A percentile compares a stretch with the other conserved stretches of the same genome.
Conservation (phyloP, 2,329 filamentous ascomycete genomes). For the Chaetomiaceae sp. region DNA sequence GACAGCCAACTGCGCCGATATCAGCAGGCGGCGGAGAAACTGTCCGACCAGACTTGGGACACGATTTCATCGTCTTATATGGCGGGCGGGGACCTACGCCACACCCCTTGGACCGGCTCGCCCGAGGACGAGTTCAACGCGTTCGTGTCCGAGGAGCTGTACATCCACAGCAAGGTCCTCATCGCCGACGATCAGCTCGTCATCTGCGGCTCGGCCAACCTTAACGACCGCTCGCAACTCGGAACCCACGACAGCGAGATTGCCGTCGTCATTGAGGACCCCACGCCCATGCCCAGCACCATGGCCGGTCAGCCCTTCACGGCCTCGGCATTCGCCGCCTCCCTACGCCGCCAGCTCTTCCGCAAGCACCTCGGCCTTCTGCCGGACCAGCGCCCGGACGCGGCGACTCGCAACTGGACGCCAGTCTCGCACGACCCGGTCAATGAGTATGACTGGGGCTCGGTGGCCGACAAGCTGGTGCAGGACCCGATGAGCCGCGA, state of each 20-base stretch:
- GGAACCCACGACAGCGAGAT: constrained; percentile 83
- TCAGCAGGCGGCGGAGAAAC: constrained; percentile 58
- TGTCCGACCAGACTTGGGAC: constrained; percentile 59
- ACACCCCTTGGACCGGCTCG: constrained; percentile 48
- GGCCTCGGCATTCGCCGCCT: constrained; percentile 70
- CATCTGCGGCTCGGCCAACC: constrained; percentile 66
- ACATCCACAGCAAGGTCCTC: constrained; percentile 62
- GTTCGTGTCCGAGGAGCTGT: constrained; percentile 57
- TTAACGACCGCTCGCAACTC: constrained; percentile 65
- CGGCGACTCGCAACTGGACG: constrained; percentile 66
- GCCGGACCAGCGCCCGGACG: constrained; percentile 63
- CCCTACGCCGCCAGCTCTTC: constrained; percentile 78
- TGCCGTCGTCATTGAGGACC: constrained; percentile 81
- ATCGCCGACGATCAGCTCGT: constrained; percentile 78
- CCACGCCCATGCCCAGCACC: constrained; percentile 57
- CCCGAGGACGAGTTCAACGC: constrained; percentile 52
- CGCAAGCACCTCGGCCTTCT: constrained; percentile 86
- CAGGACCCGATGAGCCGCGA: constrained; percentile 63
- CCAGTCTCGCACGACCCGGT: constrained; percentile 58
- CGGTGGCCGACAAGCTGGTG: constrained; percentile 61
- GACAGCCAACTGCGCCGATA: constrained; percentile 58
- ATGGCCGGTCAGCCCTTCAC: constrained; percentile 70
- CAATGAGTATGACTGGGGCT: constrained; percentile 70
- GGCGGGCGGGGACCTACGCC: constrained; percentile 65
- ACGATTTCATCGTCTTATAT: constrained; percentile 77